phyloP scores from a whole-genome alignment of 345 rosid genomes.

The Acer campestre region DNA sequence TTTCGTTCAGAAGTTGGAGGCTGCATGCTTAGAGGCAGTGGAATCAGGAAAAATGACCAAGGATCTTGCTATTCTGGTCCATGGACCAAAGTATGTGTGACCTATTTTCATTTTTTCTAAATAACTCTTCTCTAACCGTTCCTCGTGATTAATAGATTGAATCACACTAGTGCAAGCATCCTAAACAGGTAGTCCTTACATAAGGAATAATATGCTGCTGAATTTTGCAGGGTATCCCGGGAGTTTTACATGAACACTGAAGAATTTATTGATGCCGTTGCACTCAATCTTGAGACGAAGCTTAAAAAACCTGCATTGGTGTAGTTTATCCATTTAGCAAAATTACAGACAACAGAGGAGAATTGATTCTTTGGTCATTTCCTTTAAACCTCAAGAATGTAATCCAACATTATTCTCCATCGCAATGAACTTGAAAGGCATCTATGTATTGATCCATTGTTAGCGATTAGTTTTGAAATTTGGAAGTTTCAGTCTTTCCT shows the following conservation, averaged over 20 bases:
- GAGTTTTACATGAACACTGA: conserved; percentile 76
- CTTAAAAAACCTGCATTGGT: conserved; percentile 45
- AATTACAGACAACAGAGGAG: neutral
- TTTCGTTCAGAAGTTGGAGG: conserved; percentile 84
- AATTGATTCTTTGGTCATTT: neutral
- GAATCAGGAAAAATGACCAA: conserved; percentile 95
- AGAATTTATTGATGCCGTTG: conserved; percentile 87
- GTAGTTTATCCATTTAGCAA: conserved; percentile 15
- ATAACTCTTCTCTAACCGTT: neutral
- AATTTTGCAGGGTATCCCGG: conserved; percentile 64
- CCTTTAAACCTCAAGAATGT: neutral
- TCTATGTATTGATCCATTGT: neutral
- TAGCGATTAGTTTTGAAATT: neutral
- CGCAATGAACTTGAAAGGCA: neutral
- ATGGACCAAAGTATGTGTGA: conserved; percentile 72
- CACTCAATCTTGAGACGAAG: conserved; percentile 52
- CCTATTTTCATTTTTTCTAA: too few species aligned
- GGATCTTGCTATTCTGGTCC: conserved; percentile 87
- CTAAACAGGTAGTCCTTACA: neutral
- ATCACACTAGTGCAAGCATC: too few species aligned
- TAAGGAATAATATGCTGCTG: neutral
- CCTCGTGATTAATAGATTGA: neutral
- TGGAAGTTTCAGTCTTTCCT: neutral
- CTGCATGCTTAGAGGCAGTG: conserved; percentile 80
- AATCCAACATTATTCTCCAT: neutral